These are phyloP conservation scores for Claviceps cyperi DNA, from an alignment of 2,329 filamentous ascomycete species.

Conservation along the genomic window DNA sequence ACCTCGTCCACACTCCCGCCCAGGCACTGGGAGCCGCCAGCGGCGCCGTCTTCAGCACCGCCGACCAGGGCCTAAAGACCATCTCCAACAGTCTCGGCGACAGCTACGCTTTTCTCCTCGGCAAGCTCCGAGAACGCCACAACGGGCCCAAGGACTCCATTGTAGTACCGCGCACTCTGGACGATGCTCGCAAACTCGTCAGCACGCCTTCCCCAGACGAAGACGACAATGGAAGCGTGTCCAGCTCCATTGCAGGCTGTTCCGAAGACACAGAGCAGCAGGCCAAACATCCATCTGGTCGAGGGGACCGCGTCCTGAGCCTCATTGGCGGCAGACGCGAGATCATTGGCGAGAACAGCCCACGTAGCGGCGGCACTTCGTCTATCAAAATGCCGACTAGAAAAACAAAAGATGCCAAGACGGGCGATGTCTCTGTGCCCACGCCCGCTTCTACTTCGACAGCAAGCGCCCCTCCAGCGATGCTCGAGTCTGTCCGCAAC, in stretches of 20 bases:
- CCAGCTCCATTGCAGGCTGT: conserved; percentile 33
- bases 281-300: conserved; percentile 15
- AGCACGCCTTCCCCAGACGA: conserved; percentile 54
- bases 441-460: conserved; percentile 21
- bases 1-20: conserved; percentile 72
- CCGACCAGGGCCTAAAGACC: conserved; percentile 82
- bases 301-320: conserved; percentile 53
- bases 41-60: conserved; percentile 73
- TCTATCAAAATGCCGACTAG: conserved; percentile 46
- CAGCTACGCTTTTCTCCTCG: conserved; percentile 87
- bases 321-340: conserved; percentile 64
- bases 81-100: conserved; percentile 83
- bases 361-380: conserved; percentile 42
- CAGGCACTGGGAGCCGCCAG: conserved; percentile 70
- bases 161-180: conserved; percentile 72
- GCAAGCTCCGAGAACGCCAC: conserved; percentile 64
- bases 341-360: conserved; percentile 59
- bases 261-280: conserved; percentile 19
- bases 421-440: conserved; percentile 9
- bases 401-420: conserved; percentile 22
- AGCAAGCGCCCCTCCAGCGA: conserved; percentile 40
- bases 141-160: conserved; percentile 30
- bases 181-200: conserved; percentile 82
- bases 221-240: conserved; percentile 46
- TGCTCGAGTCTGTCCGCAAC: conserved; percentile 68